These are phyloP conservation scores for Leccinum sublutescens DNA, from an alignment of 768 basidiomycete genomes.

Conservation along the genomic window DNA sequence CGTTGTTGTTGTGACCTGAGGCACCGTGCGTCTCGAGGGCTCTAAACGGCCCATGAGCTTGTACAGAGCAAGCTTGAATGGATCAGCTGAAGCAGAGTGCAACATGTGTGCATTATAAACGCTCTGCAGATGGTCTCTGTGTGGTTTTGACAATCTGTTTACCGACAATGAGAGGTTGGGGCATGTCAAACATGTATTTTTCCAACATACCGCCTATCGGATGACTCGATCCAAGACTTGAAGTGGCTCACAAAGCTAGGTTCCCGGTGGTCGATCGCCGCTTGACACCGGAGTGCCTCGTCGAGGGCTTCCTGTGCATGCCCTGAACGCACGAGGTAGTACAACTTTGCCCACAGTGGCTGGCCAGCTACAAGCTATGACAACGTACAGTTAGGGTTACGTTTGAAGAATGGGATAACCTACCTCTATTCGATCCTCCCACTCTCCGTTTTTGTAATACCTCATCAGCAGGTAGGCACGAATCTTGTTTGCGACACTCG, in stretches of 20 bases:
- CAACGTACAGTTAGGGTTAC: slow-evolving; percentile 1
- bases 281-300: slow-evolving; percentile 68
- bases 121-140: slow-evolving; percentile 77
- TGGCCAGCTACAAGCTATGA: slow-evolving; percentile 76
- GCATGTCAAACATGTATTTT: background rate
- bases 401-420: slow-evolving; percentile 15
- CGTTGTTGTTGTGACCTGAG: slow-evolving; percentile 83
- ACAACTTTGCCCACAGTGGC: slow-evolving; percentile 93
- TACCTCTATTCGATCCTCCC: slow-evolving; percentile 89
- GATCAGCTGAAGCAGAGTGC: slow-evolving; percentile 83
- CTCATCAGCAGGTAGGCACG: slow-evolving; percentile 81
- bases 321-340: slow-evolving; percentile 87
- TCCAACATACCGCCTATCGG: slow-evolving; percentile 64
- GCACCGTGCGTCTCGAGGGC: slow-evolving; percentile 71
- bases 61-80: slow-evolving; percentile 95
- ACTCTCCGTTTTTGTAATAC: slow-evolving; percentile 76
- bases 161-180: slow-evolving; percentile 2
- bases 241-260: slow-evolving; percentile 80
- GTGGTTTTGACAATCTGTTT: slow-evolving; percentile 62
- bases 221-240: slow-evolving; percentile 78
- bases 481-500: slow-evolving; percentile 85
- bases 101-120: slow-evolving; percentile 87
- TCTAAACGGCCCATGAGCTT: slow-evolving; percentile 95
- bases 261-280: slow-evolving; percentile 74
- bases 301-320: slow-evolving; percentile 77